Conservation (phyloP, 345 rosid genomes). For the Ricinus communis region DNA sequence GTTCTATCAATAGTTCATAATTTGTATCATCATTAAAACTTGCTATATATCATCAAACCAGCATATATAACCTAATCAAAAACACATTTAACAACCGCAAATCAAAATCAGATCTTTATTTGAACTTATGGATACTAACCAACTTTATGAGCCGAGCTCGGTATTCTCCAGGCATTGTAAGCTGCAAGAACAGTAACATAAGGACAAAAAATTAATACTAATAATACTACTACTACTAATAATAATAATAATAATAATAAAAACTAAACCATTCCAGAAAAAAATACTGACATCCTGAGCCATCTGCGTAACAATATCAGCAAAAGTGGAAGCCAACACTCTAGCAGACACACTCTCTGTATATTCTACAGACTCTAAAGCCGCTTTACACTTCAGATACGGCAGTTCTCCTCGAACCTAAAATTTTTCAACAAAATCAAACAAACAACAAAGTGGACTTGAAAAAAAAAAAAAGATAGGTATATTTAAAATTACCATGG, state of each 20-base stretch:
- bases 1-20: no score
- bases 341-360: slow-evolving; percentile 45
- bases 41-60: no score
- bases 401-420: slow-evolving; percentile 94
- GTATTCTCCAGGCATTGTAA: slow-evolving; percentile 78
- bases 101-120: not conserved
- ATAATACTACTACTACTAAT: no score
- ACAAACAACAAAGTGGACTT: slow-evolving; percentile 8
- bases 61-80: no score
- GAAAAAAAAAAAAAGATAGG: not conserved
- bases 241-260: no score
- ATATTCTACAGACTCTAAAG: slow-evolving; percentile 66
- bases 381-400: slow-evolving; percentile 72
- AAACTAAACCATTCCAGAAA: not conserved
- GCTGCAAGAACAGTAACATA: slow-evolving; percentile 45
- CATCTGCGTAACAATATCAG: slow-evolving; percentile 85
- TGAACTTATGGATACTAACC: slow-evolving; percentile 46
- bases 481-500: slow-evolving; percentile 45
- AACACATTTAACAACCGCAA: not conserved
- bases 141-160: slow-evolving; percentile 78
- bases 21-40: no score
- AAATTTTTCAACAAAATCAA: not conserved
- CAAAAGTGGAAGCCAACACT: slow-evolving; percentile 65
- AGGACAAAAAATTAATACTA: not conserved
- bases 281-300: slow-evolving; percentile 76